Evolutionary conservation across 768 basidiomycete species (phyloP).

Genomic region (Hirschioporus abietinus): DNA sequence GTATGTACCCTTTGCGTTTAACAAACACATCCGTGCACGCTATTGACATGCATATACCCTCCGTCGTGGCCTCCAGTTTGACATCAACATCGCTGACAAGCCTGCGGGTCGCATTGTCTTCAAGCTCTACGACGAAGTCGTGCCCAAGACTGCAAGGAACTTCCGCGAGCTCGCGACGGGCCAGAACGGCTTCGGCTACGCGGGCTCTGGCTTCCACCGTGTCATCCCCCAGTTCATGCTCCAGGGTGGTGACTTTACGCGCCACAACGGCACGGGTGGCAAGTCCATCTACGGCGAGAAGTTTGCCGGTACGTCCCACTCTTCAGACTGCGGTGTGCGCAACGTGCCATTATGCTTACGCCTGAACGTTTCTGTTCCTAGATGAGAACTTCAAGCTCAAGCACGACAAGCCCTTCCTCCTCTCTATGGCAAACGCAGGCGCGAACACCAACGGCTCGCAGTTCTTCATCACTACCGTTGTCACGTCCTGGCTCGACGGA

Average conservation of each 20-base stretch:
- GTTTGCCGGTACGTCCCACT: constrained; percentile 45
- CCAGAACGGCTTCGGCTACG: constrained; percentile 68
- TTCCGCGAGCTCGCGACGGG: constrained; percentile 89
- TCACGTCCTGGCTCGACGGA: constrained; percentile 76
- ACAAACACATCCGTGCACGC: background rate
- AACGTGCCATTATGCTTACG: too few relatives aligned
- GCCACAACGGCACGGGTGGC: constrained; percentile 66
- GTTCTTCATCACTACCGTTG: constrained; percentile 88
- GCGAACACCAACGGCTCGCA: constrained; percentile 81
- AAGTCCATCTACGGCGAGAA: constrained; percentile 73
- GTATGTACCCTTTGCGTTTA: background rate
- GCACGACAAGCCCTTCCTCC: constrained; percentile 64
- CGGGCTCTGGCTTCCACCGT: constrained; percentile 67
- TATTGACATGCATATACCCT: background rate
- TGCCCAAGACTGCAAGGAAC: constrained; percentile 72
- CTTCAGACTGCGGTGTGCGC: background rate
- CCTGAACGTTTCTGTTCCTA: constrained; percentile 30
- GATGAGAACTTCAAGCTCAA: constrained; percentile 83
- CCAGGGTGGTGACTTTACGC: constrained; percentile 87
- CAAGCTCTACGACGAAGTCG: constrained; percentile 77
- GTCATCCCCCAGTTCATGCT: constrained; percentile 84
- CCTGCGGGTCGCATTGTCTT: constrained; percentile 62
- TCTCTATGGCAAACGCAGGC: constrained; percentile 81
- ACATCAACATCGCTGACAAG: constrained; percentile 44
- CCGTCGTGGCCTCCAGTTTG: constrained; percentile 43